Conservation (phyloP, 2,329 filamentous ascomycete genomes). For the Metarhizium humberi region DNA sequence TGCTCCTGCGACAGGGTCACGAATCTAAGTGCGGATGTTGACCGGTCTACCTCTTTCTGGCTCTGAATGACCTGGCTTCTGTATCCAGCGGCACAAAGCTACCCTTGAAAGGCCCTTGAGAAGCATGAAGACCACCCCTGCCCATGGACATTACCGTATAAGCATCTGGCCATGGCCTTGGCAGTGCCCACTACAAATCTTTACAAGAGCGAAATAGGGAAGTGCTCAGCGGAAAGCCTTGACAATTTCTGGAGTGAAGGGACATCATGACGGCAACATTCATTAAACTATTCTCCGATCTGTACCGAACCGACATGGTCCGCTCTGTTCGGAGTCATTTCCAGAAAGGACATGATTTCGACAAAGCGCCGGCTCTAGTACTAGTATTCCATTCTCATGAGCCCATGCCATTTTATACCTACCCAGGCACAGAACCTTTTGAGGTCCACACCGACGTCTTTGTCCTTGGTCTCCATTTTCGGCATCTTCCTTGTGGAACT, state of each 20-base stretch:
- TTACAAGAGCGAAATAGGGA: neutral
- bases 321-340: constrained; percentile 4
- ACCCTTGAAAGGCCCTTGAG: neutral
- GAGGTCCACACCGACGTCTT: constrained; percentile 5
- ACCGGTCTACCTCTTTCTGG: neutral
- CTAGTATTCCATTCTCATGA: neutral
- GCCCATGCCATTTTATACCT: neutral
- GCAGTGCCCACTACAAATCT: constrained; percentile 1
- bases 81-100: neutral
- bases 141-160: constrained; percentile 7
- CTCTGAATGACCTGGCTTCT: neutral
- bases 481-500: constrained; percentile 8
- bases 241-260: neutral
- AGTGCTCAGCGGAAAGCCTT: constrained; percentile 2
- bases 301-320: constrained; percentile 1
- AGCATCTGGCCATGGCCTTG: constrained; percentile 4
- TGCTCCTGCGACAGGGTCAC: neutral
- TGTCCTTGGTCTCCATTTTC: constrained; percentile 3
- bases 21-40: neutral
- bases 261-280: constrained; percentile 6
- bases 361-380: neutral
- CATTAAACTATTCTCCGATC: constrained; percentile 9
- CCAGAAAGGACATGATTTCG: neutral
- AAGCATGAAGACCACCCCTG: constrained; percentile 3
- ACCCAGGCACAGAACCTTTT: constrained; percentile 2